Base-by-base conservation (phyloP, 345 rosid species). In the Xanthoceras sorbifolium region DNA sequence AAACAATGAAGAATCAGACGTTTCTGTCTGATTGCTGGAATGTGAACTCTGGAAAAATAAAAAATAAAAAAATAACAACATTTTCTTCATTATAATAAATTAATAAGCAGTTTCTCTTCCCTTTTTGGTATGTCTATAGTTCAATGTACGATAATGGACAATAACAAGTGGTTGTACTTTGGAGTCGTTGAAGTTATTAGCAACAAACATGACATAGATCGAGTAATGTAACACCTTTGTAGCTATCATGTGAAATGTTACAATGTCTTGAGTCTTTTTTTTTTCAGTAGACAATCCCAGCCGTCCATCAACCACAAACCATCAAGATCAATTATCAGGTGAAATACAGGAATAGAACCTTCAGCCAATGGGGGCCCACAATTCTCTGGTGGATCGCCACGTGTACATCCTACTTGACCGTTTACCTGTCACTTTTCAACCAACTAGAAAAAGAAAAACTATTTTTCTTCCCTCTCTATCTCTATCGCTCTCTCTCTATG, bases 381-480 rank as follows among this genome's bases (percentile, higher is more conserved):
- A 55, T 57, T 2, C 22, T 17, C 38, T 7, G 26, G 25, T 73
- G 42, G 60, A 15, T 55, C 18, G 76, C 28, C 69, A 73, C 76
- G 76, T 62, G 60, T 11, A 31, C 26, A 2, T 26, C 14, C 22
- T 3, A 12, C 48, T 74, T 29, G 77, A 63, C 69, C 77, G 69
- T 46, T 74, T 44, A 63, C 61, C 15, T n/a, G 69, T 74, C 77
- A 48, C 46, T 46, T n/a, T 14, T 63, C 68, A 28, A 42, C 12
- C 5, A 61, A 44, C 68, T 40, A 9, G 76, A 26, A 26, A 57
- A 38, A 23, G 6, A 18, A 18, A 3, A 34, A 34, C 12, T 8
- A 34, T 71, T 72, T 25, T 9, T 6, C 31, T 44, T 42, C 59
- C 10, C 42, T 59, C 36, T 44, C 15, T 38, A 14, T 17, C 44